phyloP scores from a whole-genome alignment of 2,329 filamentous ascomycete species.

The Claviceps purpurea region DNA sequence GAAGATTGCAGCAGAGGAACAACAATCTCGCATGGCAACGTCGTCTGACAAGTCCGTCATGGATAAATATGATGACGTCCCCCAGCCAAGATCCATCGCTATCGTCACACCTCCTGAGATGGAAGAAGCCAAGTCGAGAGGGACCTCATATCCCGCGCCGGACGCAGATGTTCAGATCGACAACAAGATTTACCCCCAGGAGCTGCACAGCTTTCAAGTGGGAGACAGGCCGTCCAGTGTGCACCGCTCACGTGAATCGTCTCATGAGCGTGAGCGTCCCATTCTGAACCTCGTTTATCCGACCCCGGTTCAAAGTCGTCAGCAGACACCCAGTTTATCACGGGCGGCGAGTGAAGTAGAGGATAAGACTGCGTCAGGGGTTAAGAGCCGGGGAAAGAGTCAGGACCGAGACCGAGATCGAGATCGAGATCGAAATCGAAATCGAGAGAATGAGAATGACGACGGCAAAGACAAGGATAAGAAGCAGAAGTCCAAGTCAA shows the following conservation, averaged over 20 bases:
- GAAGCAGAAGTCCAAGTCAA: conserved; percentile 9
- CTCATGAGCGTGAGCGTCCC: conserved; percentile 41
- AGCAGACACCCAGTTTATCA: conserved; percentile 28
- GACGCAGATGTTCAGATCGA: conserved; percentile 53
- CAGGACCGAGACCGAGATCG: neutral
- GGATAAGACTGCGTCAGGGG: neutral
- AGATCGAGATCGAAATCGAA: neutral
- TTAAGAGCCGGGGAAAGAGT: neutral
- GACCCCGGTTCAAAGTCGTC: conserved; percentile 34
- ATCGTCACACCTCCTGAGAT: conserved; percentile 44
- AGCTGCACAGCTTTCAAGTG: conserved; percentile 28
- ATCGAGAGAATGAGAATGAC: neutral
- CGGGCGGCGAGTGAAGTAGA: neutral
- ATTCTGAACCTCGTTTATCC: conserved; percentile 48
- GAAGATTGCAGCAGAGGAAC: conserved; percentile 39
- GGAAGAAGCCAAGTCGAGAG: conserved; percentile 24
- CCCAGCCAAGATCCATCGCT: conserved; percentile 23
- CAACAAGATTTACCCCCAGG: conserved; percentile 40
- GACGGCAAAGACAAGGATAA: neutral
- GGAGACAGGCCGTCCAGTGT: conserved; percentile 14
- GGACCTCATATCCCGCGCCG: conserved; percentile 41
- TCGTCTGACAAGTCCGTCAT: conserved; percentile 37
- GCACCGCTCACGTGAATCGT: conserved; percentile 37
- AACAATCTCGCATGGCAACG: conserved; percentile 37
- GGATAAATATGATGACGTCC: conserved; percentile 35